Evolutionary conservation across 192 early-diverging fungal species (phyloP), one percentile per base, ranked within the genome.

Genomic region (Linnemannia schmuckeri): DNA sequence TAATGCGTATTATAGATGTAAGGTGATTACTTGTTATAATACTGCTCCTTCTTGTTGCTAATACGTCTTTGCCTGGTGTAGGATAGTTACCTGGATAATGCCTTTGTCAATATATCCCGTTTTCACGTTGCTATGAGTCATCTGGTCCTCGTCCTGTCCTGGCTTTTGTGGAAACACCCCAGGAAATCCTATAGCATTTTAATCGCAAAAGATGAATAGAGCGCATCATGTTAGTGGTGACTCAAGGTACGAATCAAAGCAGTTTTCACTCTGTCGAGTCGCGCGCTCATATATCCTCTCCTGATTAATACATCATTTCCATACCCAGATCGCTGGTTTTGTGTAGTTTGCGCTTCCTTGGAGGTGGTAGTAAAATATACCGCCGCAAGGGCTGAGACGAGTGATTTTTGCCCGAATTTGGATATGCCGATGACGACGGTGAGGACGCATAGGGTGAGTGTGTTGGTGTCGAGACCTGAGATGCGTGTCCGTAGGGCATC

Each of bases 81-180:
- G 42, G 2, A 13, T n/a, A 46, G 1, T 49, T 81, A 80, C 81
- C 74, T 78, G 87, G 5, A 83, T 88, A 10, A 88, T 83, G 49
- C 79, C 87, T 37, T 81, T 89, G 74, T 95, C 94, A 1, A 92
- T 90, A 75, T 90, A 93, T 15, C 95, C 95, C 75, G 93, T 90
- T 13, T 94, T 92, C 66, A 96, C 93, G 61, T 92, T 93, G 61
- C 84, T 88, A 75, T 93, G 91, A 24, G 89, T 93, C 81, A 94
- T 86, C 57, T 82, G 83, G 81, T 91, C 90, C 78, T 94, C 93
- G 68, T 90, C 89, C 75, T 93, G 92, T 1, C 77, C 80, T 10
- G 85, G 54, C 18, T 81, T 80, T 37, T 92, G 92, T 4, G 94
- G 93, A 74, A 92, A 93, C 69, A 94, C 92, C 71, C 93, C 95